Evolutionary conservation across 805 yeast genomes (phyloP).

Genomic region (Suhomyces pyralidae): DNA sequence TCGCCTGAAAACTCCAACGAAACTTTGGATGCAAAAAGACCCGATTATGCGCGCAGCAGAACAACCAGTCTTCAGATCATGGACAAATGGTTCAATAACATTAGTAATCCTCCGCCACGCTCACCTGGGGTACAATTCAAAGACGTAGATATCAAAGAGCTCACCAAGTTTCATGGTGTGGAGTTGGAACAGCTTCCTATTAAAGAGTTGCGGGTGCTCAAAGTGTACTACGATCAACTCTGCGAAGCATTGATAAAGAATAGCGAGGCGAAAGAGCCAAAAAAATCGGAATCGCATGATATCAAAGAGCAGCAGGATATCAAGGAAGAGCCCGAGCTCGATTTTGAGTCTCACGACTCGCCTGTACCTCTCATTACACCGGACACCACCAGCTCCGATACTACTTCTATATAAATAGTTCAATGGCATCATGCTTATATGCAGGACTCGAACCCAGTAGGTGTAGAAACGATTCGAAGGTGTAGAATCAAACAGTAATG

Average conservation of each 20-base stretch:
- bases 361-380: background rate
- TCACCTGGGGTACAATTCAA: conserved; percentile 5
- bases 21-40: conserved; percentile 13
- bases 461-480: background rate
- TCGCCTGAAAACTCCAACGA: conserved; percentile 16
- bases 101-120: conserved; percentile 13
- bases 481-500: background rate
- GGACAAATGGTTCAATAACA: conserved; percentile 43
- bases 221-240: conserved; percentile 36
- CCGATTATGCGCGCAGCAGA: conserved; percentile 28
- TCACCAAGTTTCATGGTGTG: conserved; percentile 29
- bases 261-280: background rate
- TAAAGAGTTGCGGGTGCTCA: conserved; percentile 32
- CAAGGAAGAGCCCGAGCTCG: background rate
- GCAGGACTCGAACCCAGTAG: background rate
- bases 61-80: conserved; percentile 40
- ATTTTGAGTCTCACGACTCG: background rate
- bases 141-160: conserved; percentile 16
- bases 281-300: background rate
- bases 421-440: background rate
- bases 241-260: conserved; percentile 16
- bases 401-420: background rate
- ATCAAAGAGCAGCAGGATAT: background rate
- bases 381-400: background rate
- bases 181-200: conserved; percentile 38